Evolutionary conservation across 768 basidiomycete species (phyloP).

Genomic region (Tremella fuciformis): DNA sequence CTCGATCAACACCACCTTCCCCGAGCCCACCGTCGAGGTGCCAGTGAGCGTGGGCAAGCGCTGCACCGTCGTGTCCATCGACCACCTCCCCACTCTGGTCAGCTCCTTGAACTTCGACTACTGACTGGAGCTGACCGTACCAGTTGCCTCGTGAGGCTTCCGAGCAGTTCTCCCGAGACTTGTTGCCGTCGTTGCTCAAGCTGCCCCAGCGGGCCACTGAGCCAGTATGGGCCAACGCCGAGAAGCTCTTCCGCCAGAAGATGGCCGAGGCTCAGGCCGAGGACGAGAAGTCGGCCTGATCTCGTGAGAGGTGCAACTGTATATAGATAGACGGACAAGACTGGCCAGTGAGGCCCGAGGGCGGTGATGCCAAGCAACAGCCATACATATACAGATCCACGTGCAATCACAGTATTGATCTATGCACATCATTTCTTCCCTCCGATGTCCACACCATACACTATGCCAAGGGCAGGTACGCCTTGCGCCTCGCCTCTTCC

Average conservation of each 20-base stretch:
- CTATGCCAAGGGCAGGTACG: slow-evolving; percentile 35
- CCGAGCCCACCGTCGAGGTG: slow-evolving; percentile 83
- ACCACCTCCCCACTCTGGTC: slow-evolving; percentile 85
- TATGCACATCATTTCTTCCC: neutral
- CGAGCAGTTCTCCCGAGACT: slow-evolving; percentile 87
- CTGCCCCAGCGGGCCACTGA: slow-evolving; percentile 66
- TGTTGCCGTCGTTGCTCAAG: slow-evolving; percentile 76
- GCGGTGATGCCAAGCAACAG: neutral
- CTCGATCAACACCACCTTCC: slow-evolving; percentile 86
- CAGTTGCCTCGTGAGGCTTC: slow-evolving; percentile 87
- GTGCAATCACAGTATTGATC: neutral
- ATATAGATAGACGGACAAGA: too few species aligned
- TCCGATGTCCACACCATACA: neutral
- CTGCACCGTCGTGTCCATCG: slow-evolving; percentile 87
- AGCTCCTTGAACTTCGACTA: slow-evolving; percentile 10
- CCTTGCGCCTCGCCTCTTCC: slow-evolving; percentile 30
- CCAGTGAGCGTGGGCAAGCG: slow-evolving; percentile 68
- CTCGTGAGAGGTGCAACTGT: too few species aligned
- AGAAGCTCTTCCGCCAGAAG: slow-evolving; percentile 73
- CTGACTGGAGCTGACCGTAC: neutral
- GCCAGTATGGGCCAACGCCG: slow-evolving; percentile 83
- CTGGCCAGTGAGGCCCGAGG: too few species aligned
- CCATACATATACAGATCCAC: neutral
- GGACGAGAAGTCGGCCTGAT: slow-evolving; percentile 26
- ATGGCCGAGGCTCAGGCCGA: slow-evolving; percentile 57